phyloP scores from a whole-genome alignment of 257 asterid species.

The Przewalskia tangutica region DNA sequence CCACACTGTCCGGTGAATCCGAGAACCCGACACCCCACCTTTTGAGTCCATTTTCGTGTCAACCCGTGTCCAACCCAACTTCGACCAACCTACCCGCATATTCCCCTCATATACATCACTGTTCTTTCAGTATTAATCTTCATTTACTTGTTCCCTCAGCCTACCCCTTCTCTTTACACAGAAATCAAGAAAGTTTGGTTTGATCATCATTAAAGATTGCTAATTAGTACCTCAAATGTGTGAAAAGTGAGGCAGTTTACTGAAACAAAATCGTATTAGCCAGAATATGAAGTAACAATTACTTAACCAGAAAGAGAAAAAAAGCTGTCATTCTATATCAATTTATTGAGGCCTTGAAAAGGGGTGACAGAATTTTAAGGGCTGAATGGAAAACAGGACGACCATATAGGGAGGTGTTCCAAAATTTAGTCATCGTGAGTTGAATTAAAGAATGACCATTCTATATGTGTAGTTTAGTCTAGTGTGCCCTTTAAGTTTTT shows the following conservation, averaged over 20 bases:
- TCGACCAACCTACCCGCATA: too few species aligned
- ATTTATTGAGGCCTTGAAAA: background rate
- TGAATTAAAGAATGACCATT: background rate
- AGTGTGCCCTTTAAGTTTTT: background rate
- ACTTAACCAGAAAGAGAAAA: background rate
- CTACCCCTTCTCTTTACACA: background rate
- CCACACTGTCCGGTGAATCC: too few species aligned
- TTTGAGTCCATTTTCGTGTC: too few species aligned
- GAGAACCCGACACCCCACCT: too few species aligned
- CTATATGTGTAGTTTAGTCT: background rate
- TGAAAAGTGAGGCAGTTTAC: background rate
- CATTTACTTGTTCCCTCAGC: background rate
- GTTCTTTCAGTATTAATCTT: background rate
- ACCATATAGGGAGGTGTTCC: background rate
- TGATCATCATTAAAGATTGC: background rate
- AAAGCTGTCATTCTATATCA: background rate
- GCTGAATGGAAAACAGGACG: background rate
- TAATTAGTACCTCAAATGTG: background rate
- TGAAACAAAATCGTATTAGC: background rate
- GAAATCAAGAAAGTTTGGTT: background rate
- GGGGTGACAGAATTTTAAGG: background rate
- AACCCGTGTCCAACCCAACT: too few species aligned
- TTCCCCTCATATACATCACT: too few species aligned
- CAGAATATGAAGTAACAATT: background rate
- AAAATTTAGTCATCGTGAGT: background rate